Conservation (phyloP, 176 grass and related monocot species). For the Panicum miliaceum region DNA sequence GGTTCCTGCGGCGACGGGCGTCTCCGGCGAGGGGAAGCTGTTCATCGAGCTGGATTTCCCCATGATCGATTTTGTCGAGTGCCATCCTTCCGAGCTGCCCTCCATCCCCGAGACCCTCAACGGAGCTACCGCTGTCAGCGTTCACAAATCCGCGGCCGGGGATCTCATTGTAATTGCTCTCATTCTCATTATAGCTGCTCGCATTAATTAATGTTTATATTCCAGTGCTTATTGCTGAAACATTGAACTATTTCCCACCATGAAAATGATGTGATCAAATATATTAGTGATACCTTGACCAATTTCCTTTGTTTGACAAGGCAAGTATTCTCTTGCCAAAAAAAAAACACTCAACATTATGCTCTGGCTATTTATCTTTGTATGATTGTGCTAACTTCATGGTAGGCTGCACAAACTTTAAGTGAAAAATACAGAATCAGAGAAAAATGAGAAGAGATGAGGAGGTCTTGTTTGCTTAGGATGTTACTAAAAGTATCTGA, state of each 20-base stretch:
- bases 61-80: conserved; percentile 49
- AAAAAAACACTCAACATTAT: too few species aligned
- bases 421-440: not conserved
- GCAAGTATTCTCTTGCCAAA: not conserved
- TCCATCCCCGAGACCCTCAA: conserved; percentile 64
- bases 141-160: conserved; percentile 49
- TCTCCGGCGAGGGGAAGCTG: conserved; percentile 42
- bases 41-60: conserved; percentile 78
- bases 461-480: not conserved
- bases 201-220: too few species aligned
- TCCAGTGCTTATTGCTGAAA: too few species aligned
- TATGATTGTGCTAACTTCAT: too few species aligned
- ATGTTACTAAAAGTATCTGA: not conserved
- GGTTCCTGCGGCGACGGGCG: conserved; percentile 17
- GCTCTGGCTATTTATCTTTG: too few species aligned
- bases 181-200: too few species aligned
- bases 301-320: not conserved
- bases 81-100: conserved; percentile 27
- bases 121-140: conserved; percentile 45
- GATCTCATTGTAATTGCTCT: conserved; percentile 62
- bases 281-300: too few species aligned
- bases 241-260: too few species aligned
- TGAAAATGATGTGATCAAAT: too few species aligned
- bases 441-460: not conserved
- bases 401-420: not conserved